phyloP scores from a whole-genome alignment of 2,329 filamentous ascomycete species.

The Didymella pinodella region DNA sequence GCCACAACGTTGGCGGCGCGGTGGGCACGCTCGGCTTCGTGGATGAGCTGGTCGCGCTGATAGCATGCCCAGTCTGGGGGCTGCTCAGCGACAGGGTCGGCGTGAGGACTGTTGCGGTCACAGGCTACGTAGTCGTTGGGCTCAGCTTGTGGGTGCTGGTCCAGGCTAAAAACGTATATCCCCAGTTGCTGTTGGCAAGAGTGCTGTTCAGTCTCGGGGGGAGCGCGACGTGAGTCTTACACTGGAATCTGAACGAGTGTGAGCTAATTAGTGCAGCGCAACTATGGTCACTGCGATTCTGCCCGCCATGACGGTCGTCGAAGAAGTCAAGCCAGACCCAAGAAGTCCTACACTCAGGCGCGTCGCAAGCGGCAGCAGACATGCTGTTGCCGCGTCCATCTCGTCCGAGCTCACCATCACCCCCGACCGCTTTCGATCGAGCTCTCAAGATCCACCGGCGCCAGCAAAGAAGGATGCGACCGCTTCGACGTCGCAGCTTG shows the following conservation, averaged over 20 bases:
- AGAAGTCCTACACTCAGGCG: conserved; percentile 37
- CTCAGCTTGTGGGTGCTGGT: conserved; percentile 81
- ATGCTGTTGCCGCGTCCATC: conserved; percentile 71
- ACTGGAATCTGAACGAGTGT: background rate
- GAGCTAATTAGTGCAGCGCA: conserved; percentile 53
- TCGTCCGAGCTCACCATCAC: conserved; percentile 80
- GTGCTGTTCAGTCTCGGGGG: conserved; percentile 90
- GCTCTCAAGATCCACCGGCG: conserved; percentile 28
- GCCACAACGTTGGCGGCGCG: conserved; percentile 76
- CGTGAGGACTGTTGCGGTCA: conserved; percentile 69
- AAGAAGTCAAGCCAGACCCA: conserved; percentile 35
- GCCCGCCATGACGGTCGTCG: conserved; percentile 68
- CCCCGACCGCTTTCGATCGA: conserved; percentile 60
- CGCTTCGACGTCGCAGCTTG: conserved; percentile 69
- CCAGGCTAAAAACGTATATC: conserved; percentile 86
- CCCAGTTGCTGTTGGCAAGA: conserved; percentile 82
- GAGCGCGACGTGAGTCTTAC: conserved; percentile 72
- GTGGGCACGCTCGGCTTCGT: conserved; percentile 86
- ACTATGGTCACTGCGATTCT: conserved; percentile 98
- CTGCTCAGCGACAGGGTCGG: conserved; percentile 78
- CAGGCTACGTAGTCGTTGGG: conserved; percentile 84
- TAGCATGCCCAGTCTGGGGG: conserved; percentile 83
- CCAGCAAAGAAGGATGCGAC: conserved; percentile 33
- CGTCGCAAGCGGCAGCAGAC: conserved; percentile 53
- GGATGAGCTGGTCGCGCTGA: conserved; percentile 81